Evolutionary conservation across 495 filamentous ascomycete genomes (phyloP).

Genomic region (Geoglossum glabrum): DNA sequence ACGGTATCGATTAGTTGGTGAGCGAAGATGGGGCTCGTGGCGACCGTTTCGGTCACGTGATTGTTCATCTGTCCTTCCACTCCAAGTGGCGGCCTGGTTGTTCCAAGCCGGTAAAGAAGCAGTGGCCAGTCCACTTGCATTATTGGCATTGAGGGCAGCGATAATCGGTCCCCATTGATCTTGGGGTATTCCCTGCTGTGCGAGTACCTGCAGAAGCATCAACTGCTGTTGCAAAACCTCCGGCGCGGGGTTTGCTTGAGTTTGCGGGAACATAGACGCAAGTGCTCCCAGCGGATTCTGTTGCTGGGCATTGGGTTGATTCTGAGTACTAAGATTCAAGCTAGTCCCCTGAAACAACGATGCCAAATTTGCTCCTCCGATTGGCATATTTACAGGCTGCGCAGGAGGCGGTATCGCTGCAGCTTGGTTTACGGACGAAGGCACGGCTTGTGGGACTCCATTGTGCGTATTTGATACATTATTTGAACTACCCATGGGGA

Average conservation of each 20-base stretch:
- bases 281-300: slow-evolving; percentile 29
- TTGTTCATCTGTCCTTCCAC: slow-evolving; percentile 19
- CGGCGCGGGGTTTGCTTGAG: slow-evolving; percentile 3
- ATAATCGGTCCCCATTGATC: slow-evolving; percentile 39
- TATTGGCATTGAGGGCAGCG: slow-evolving; percentile 11
- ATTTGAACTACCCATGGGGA: slow-evolving; percentile 30
- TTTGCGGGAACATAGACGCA: slow-evolving; percentile 14
- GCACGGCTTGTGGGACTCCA: slow-evolving; percentile 22
- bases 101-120: slow-evolving; percentile 5
- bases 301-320: slow-evolving; percentile 17
- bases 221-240: slow-evolving; percentile 38
- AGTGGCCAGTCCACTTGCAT: slow-evolving; percentile 11
- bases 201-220: slow-evolving; percentile 36
- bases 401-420: slow-evolving; percentile 22
- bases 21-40: slow-evolving; percentile 30
- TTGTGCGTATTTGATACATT: slow-evolving; percentile 33
- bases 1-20: slow-evolving; percentile 39
- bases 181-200: slow-evolving; percentile 36
- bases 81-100: slow-evolving; percentile 18
- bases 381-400: slow-evolving; percentile 42
- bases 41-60: slow-evolving; percentile 44
- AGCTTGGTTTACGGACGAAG: slow-evolving; percentile 28
- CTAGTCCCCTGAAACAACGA: slow-evolving; percentile 26
- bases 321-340: slow-evolving; percentile 27
- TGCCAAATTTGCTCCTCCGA: slow-evolving; percentile 27